phyloP scores from a whole-genome alignment of 805 yeast genomes.

The Yarrowia yakushimensis region DNA sequence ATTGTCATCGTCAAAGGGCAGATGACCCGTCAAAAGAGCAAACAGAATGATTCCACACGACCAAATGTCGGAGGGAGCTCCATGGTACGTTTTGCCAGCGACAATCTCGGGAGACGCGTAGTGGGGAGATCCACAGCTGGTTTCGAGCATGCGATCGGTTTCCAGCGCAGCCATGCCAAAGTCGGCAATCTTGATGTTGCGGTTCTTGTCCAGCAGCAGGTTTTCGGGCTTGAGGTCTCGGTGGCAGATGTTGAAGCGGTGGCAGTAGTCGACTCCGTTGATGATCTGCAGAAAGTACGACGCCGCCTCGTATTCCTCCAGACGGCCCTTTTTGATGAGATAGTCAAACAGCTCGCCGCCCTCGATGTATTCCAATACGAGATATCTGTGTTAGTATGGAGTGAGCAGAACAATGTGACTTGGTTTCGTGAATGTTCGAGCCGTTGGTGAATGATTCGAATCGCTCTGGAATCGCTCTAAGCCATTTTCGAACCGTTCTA shows the following conservation, averaged over 20 bases:
- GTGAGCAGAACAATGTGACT: no score
- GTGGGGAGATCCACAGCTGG: constrained; percentile 97
- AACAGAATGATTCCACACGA: constrained; percentile 94
- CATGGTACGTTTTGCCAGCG: constrained; percentile 91
- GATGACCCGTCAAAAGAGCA: constrained; percentile 89
- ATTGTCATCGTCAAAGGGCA: constrained; percentile 96
- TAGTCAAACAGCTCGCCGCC: constrained; percentile 96
- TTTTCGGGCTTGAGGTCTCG: constrained; percentile 85
- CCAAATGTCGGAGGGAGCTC: constrained; percentile 97
- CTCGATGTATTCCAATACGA: constrained; percentile 92
- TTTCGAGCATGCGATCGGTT: constrained; percentile 75
- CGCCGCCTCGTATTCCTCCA: constrained; percentile 87
- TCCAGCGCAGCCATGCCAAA: constrained; percentile 99
- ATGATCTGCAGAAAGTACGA: constrained; percentile 84
- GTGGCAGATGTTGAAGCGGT: constrained; percentile 81
- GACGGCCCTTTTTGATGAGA: constrained; percentile 79
- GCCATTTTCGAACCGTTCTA: no score
- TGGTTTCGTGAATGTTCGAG: no score
- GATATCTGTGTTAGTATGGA: constrained; percentile 44
- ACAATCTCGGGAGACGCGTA: constrained; percentile 98
- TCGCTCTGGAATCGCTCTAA: no score
- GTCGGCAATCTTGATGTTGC: constrained; percentile 93
- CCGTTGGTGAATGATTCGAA: no score
- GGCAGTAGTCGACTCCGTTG: constrained; percentile 78
- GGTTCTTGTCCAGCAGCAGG: constrained; percentile 70